Conservation (phyloP, 345 rosid genomes). For the Acer saccharum region DNA sequence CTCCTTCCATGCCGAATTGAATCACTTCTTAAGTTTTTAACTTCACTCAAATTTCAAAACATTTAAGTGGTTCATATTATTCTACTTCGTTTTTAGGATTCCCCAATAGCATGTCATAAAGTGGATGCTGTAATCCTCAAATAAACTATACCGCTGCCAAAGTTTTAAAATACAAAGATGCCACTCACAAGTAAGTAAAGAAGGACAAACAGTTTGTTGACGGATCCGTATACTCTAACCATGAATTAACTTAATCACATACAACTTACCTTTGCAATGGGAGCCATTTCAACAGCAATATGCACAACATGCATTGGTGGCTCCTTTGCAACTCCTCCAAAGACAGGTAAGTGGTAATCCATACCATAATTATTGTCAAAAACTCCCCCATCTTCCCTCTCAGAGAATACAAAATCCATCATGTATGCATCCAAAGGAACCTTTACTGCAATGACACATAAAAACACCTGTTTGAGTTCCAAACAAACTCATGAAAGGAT, state of each 20-base stretch:
- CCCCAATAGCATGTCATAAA: background rate
- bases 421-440: constrained; percentile 90
- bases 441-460: constrained; percentile 59
- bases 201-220: background rate
- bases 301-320: constrained; percentile 93
- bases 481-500: constrained; percentile 7
- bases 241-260: background rate
- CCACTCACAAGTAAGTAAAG: background rate
- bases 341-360: constrained; percentile 88
- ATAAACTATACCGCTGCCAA: background rate
- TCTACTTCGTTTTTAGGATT: background rate
- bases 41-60: background rate
- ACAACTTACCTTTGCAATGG: constrained; percentile 78
- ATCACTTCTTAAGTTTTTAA: constrained; percentile 1
- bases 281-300: constrained; percentile 97
- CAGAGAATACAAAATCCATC: constrained; percentile 99
- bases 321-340: constrained; percentile 74
- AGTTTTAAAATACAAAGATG: background rate
- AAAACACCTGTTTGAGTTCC: constrained; percentile 10
- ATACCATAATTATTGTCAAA: constrained; percentile 74
- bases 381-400: constrained; percentile 79
- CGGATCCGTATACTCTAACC: background rate
- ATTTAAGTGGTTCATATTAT: background rate
- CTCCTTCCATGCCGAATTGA: background rate
- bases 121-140: background rate